A percentile compares a stretch with the other conserved stretches of the same genome.
Conservation (phyloP, 306 rosid genomes). For the Aeschynomene evenia region DNA sequence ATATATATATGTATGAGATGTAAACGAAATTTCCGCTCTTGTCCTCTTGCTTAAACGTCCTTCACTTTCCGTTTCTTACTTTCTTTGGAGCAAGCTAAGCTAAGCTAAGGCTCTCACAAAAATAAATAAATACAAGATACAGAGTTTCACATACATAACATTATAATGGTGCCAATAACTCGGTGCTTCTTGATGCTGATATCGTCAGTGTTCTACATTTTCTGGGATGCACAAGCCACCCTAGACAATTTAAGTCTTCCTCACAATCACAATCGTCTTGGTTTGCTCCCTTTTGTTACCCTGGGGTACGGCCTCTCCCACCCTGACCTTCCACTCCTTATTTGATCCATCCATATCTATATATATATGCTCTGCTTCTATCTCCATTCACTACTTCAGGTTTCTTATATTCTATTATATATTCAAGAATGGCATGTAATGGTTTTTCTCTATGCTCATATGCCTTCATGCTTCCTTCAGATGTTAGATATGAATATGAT, state of each 20-base stretch:
- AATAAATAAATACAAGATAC: background rate
- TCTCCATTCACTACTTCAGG: no score
- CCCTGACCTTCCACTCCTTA: conserved; percentile 24
- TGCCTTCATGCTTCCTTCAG: no score
- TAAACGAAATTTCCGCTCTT: conserved; percentile 17
- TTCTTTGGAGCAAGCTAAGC: background rate
- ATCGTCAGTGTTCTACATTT: conserved; percentile 29
- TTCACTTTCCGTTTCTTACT: background rate
- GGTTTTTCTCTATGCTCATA: no score
- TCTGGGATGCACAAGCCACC: conserved; percentile 13
- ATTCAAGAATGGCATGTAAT: no score
- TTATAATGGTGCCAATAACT: conserved; percentile 35
- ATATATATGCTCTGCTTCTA: background rate
- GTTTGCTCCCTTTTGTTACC: background rate
- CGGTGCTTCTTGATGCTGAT: conserved; percentile 22
- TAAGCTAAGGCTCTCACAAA: background rate
- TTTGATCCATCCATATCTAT: background rate
- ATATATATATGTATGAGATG: no score
- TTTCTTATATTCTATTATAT: no score
- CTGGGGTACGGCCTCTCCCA: background rate
- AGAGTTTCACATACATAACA: background rate
- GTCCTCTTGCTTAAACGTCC: conserved; percentile 13
- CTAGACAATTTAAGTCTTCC: background rate
- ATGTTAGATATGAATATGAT: no score
- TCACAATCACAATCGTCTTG: conserved; percentile 4